Evolutionary conservation across 2,329 filamentous ascomycete genomes (phyloP).

Genomic region (Dactylonectria estremocensis): DNA sequence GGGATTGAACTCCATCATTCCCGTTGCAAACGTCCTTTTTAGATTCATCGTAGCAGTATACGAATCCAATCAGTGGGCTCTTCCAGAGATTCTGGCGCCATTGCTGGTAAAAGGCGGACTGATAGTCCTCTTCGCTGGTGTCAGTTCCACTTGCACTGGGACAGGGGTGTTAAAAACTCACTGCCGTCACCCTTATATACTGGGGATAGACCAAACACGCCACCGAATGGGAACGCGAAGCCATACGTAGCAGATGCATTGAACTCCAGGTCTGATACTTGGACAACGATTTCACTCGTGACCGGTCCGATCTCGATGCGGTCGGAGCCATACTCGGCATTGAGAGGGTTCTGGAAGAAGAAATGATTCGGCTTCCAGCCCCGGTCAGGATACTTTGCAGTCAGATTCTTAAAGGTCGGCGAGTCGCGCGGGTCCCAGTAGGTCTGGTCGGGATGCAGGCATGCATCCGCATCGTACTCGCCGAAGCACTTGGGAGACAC

Average conservation of each 20-base stretch:
- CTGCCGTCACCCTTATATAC: conserved; percentile 20
- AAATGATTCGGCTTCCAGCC: conserved; percentile 25
- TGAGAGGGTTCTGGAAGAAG: conserved; percentile 17
- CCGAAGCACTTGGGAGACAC: conserved; percentile 28
- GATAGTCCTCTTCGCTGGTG: conserved; percentile 16
- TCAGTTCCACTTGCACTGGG: neutral
- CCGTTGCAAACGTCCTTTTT: conserved; percentile 24
- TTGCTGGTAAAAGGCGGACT: conserved; percentile 29
- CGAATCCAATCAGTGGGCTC: conserved; percentile 21
- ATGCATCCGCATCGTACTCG: conserved; percentile 15
- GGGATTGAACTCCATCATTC: conserved; percentile 25
- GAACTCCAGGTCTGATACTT: conserved; percentile 27
- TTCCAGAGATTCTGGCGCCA: conserved; percentile 24
- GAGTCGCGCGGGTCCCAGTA: conserved; percentile 23
- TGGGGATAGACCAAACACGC: conserved; percentile 26
- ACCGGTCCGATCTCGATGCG: conserved; percentile 17
- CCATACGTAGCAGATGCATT: conserved; percentile 24
- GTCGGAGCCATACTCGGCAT: conserved; percentile 27
- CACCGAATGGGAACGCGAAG: conserved; percentile 20
- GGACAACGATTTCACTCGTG: conserved; percentile 19
- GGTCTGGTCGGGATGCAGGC: conserved; percentile 16
- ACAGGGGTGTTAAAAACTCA: neutral
- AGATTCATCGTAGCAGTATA: conserved; percentile 26
- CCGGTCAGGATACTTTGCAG: conserved; percentile 18
- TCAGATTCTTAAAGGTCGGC: conserved; percentile 21